These are phyloP conservation scores for Mortierella sp. DNA, from an alignment of 371 early-diverging fungal genomes.

Conservation along the genomic window DNA sequence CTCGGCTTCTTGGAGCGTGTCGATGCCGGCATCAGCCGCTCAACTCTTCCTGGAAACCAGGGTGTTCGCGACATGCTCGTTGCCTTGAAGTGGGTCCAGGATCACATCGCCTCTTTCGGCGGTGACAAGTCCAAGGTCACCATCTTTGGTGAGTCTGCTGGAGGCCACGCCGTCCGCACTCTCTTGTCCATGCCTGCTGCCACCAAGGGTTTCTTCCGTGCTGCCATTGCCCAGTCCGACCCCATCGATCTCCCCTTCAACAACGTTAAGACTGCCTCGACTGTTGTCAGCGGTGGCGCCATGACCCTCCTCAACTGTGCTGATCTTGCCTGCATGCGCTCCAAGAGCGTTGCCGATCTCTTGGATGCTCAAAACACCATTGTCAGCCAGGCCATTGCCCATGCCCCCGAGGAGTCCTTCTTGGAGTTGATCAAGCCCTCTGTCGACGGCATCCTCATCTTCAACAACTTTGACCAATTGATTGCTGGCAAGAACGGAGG, in stretches of 20 bases:
- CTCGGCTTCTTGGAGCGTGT: constrained; percentile 65
- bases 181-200: constrained; percentile 58
- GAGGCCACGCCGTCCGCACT: constrained; percentile 61
- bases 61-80: constrained; percentile 55
- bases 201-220: constrained; percentile 51
- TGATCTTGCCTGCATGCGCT: constrained; percentile 52
- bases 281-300: constrained; percentile 49
- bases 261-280: constrained; percentile 49
- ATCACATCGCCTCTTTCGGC: constrained; percentile 62
- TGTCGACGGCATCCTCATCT: constrained; percentile 50
- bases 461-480: constrained; percentile 54
- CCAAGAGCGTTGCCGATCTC: constrained; percentile 41
- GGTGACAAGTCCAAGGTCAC: constrained; percentile 62
- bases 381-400: constrained; percentile 43
- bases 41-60: constrained; percentile 48
- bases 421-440: constrained; percentile 58
- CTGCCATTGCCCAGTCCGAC: constrained; percentile 56
- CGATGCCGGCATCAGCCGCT: constrained; percentile 50
- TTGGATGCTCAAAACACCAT: constrained; percentile 42
- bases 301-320: constrained; percentile 44
- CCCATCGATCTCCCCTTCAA: constrained; percentile 58
- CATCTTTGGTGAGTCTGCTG: constrained; percentile 67
- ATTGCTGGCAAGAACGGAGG: constrained; percentile 57
- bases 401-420: constrained; percentile 59
- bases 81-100: constrained; percentile 66